phyloP scores from a whole-genome alignment of 1,139 yeast genomes.

The Yamadazyma triangularis region DNA sequence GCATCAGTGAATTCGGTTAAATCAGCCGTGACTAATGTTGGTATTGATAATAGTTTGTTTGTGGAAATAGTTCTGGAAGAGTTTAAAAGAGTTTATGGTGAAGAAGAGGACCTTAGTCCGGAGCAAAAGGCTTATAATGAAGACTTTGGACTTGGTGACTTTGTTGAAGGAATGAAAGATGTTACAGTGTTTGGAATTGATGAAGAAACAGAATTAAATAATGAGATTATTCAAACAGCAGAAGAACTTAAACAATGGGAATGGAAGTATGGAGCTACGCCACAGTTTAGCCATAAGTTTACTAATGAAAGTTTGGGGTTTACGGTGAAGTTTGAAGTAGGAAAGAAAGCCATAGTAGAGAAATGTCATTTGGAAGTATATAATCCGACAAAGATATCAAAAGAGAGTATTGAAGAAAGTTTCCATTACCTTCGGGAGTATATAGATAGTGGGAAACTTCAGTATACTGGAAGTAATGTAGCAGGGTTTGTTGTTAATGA shows the following conservation, averaged over 20 bases:
- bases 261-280: constrained; percentile 74
- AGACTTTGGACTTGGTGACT: constrained; percentile 32
- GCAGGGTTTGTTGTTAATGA: constrained; percentile 46
- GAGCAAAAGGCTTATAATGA: constrained; percentile 19
- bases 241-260: constrained; percentile 52
- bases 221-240: constrained; percentile 40
- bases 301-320: constrained; percentile 26
- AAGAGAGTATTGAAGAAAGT: constrained; percentile 15
- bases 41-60: constrained; percentile 43
- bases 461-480: constrained; percentile 39
- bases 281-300: constrained; percentile 52
- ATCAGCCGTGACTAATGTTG: constrained; percentile 68
- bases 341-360: constrained; percentile 31
- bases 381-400: constrained; percentile 14
- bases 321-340: constrained; percentile 36
- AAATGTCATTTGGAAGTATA: constrained; percentile 15
- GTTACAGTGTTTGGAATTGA: constrained; percentile 19
- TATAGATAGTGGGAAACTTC: constrained; percentile 18
- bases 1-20: constrained; percentile 72
- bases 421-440: constrained; percentile 28
- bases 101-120: constrained; percentile 3
- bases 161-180: constrained; percentile 16
- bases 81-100: constrained; percentile 38
- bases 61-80: constrained; percentile 41
- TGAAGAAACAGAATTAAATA: constrained; percentile 36